These are phyloP conservation scores for Capsella bursapastoris DNA, from an alignment of 345 rosid genomes.

Conservation along the genomic window DNA sequence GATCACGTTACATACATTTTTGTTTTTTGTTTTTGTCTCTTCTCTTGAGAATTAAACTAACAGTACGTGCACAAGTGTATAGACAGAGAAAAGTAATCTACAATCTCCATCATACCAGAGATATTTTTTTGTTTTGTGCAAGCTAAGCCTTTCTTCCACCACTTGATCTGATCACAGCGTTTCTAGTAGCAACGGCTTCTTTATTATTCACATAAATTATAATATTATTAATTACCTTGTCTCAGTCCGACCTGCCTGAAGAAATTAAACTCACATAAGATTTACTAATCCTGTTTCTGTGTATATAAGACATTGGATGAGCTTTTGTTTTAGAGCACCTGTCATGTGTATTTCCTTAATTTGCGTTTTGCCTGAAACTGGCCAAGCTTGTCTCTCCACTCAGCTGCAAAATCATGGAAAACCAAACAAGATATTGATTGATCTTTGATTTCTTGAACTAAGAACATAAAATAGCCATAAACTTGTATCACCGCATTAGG, in stretches of 20 bases:
- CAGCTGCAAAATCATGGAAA: constrained; percentile 56
- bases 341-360: constrained; percentile 70
- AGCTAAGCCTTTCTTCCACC: constrained; percentile 1
- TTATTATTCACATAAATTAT: constrained; percentile 22
- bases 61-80: constrained; percentile 38
- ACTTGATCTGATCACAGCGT: constrained; percentile 5
- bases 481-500: too few species aligned
- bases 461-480: neutral
- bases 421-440: constrained; percentile 1
- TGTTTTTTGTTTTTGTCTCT: neutral
- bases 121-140: neutral
- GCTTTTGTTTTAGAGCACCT: constrained; percentile 32
- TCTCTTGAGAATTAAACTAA: neutral
- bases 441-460: neutral
- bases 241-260: constrained; percentile 9
- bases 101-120: constrained; percentile 20
- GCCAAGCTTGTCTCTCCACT: constrained; percentile 92
- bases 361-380: constrained; percentile 88
- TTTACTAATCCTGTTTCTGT: neutral
- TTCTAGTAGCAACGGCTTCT: constrained; percentile 29
- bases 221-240: neutral
- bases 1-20: constrained; percentile 16
- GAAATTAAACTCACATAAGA: neutral
- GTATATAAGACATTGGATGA: neutral
- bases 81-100: constrained; percentile 11